phyloP scores from a whole-genome alignment of 2,329 filamentous ascomycete genomes.

The Arthrobotrys sphaeroides region DNA sequence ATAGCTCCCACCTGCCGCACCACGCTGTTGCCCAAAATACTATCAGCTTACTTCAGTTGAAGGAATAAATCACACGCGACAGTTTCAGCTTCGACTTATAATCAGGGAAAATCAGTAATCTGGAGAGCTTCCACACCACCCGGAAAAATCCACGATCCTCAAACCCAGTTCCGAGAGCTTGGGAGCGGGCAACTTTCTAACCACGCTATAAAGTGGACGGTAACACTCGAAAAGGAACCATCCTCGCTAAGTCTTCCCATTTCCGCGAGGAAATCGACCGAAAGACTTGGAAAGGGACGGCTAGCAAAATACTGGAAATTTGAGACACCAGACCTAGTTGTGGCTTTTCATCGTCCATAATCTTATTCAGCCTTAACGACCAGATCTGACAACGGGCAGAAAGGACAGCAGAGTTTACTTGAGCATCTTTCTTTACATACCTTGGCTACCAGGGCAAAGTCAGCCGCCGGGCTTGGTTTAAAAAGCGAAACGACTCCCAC shows the following conservation, averaged over 20 bases:
- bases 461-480: conserved; percentile 51
- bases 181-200: conserved; percentile 15
- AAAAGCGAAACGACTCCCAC: conserved; percentile 49
- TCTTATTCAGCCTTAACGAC: conserved; percentile 49
- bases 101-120: neutral
- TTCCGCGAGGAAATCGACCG: conserved; percentile 17
- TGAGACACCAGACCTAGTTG: conserved; percentile 25
- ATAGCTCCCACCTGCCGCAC: neutral
- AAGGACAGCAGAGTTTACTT: conserved; percentile 25
- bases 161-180: neutral
- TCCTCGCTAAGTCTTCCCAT: conserved; percentile 44
- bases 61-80: neutral
- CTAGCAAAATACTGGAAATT: conserved; percentile 37
- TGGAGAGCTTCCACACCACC: neutral
- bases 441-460: conserved; percentile 34
- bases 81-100: neutral
- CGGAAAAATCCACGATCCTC: neutral
- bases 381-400: conserved; percentile 16
- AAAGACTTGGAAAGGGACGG: conserved; percentile 27
- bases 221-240: conserved; percentile 23
- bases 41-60: neutral
- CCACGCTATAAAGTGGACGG: conserved; percentile 17
- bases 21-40: neutral
- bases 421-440: conserved; percentile 24
- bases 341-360: conserved; percentile 37